A percentile compares a stretch with the other conserved stretches of the same genome.
Evolutionary conservation across 140 eudicot species (phyloP).

Genomic region (Ambrosia hybrid): DNA sequence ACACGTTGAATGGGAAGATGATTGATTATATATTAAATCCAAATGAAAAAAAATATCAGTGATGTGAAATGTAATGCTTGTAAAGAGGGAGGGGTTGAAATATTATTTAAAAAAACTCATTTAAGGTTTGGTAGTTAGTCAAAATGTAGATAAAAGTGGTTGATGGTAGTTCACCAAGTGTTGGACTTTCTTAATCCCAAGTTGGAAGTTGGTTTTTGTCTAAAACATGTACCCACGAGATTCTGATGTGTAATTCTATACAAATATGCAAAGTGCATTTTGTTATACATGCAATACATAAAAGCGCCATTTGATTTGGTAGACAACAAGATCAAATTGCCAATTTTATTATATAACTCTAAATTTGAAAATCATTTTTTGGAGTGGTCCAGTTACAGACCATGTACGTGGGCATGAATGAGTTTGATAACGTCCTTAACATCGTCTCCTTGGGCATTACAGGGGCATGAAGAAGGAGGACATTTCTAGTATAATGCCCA

Average conservation of each 20-base stretch:
- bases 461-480: too few species aligned
- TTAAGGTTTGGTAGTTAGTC: constrained; percentile 29
- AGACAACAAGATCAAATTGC: too few species aligned
- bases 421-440: too few species aligned
- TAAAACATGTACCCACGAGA: constrained; percentile 16
- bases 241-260: constrained; percentile 9
- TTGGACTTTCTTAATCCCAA: constrained; percentile 36
- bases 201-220: constrained; percentile 21
- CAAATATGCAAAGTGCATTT: too few species aligned
- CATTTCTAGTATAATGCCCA: too few species aligned
- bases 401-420: too few species aligned
- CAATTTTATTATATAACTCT: too few species aligned
- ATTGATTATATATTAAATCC: background rate
- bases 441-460: too few species aligned
- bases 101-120: background rate
- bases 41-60: background rate
- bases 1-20: background rate
- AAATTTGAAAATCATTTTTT: too few species aligned
- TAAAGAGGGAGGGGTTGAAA: constrained; percentile 7
- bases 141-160: constrained; percentile 26
- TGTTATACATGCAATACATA: too few species aligned
- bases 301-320: too few species aligned
- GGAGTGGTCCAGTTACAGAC: too few species aligned
- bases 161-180: constrained; percentile 41
- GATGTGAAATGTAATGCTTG: constrained; percentile 15